Evolutionary conservation across 139 green algal species (phyloP), one percentile per base, ranked within the genome.

Genomic region (Tetratostichococcus sp.): DNA sequence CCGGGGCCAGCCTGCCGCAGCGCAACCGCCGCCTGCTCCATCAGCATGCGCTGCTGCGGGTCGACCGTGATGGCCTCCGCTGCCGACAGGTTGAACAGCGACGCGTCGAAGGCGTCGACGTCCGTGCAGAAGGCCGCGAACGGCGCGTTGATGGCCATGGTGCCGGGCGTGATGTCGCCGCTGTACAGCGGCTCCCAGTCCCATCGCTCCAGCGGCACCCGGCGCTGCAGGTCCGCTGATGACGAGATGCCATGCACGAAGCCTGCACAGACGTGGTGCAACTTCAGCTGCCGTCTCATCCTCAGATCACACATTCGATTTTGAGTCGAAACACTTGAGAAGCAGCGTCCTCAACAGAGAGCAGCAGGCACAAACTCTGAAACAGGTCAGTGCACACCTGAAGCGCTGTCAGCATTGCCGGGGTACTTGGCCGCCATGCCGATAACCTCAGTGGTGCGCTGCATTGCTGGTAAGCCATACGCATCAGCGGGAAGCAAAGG

Each of bases 11-110:
- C 79, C 33, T 80, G 11, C 28, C 2, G 22, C 32, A 75, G 69
- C 11, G 75, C 82, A 4, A 65, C 21, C n/a, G 65, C 19, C 0
- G 76, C 65, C 31, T 77, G 57, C 75, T 85, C 68, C 69, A 85
- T 26, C 69, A 97, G 71, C 62, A 96, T 32, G 31, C 92, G 84
- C 67, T 95, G 87, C 77, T 95, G 90, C 5, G 91, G 91, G 77
- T 96, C 91, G 42, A 84, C 87, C 25, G 79, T 75, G 2, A 68
- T 16, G 0, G 86, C 86, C 70, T 95, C 90, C 2, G 73, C 68
- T 1, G 67, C 16, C 0, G 78, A 80, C 69, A 96, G 62, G 0
- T 78, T 75, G 76, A 96, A 94, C 0, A 81, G 75, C 11, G 39
- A 67, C 0, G 82, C 58, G 62, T 96, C 91, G 81, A 94, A 96